Evolutionary conservation across 441 rosid species (phyloP), one percentile per base, ranked within the genome.

Genomic region (Adansonia grandidieri): DNA sequence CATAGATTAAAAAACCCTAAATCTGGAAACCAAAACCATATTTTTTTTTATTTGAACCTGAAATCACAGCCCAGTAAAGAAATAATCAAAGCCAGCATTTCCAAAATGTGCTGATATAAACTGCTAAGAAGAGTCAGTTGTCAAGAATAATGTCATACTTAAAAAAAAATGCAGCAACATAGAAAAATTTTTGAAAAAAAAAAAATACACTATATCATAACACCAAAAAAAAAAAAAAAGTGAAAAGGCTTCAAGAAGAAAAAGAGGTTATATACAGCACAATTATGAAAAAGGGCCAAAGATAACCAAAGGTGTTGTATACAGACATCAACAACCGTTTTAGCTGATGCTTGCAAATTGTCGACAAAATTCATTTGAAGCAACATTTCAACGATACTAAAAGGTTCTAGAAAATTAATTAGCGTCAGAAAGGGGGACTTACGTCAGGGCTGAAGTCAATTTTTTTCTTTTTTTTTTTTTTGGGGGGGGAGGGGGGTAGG

Each of bases 311-410:
- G 51, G 22, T 4, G 3, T 66, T 9, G 28, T 10, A 42, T 66
- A 51, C 28, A 9, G 15, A 4, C 13, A 66, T 45, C 51, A 42
- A 42, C 9, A 65, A 44, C 9, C 0, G 51, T 17, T 42, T 66
- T 66, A 17, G 11, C 51, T 15, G 17, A 67, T 3, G 53, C 53
- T 28, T 63, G 45, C 9, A 63, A 4, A 32, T 14, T 63, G 45
- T 63, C 13, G 9, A 32, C n/a, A 63, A 28, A 62, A 13, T 63
- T 53, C 9, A n/a, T 67, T 17, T 44, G 53, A 67, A 67, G 50
- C 51, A 67, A 44, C 53, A 67, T 67, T 64, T 67, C 53, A 44
- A 64, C 4, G 69, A 42, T 9, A 67, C 48, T 4, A 42, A 66
- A 17, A 19, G 20, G 32, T 67, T 45, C 17, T 10, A 4, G 57